These are phyloP conservation scores for Mucor saturninus DNA, from an alignment of 371 early-diverging fungal species.

Conservation along the genomic window DNA sequence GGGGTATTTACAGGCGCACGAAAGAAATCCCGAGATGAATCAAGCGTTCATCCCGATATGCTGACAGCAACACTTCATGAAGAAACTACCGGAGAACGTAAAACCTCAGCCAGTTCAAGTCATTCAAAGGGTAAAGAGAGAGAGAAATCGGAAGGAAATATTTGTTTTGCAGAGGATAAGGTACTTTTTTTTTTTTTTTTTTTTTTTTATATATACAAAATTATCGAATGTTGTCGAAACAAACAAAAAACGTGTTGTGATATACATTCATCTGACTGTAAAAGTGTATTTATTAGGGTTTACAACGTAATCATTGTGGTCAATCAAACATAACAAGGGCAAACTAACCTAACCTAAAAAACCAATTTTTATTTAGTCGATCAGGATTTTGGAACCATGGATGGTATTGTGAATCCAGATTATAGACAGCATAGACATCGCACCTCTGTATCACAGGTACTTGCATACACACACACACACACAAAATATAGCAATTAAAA, in stretches of 20 bases:
- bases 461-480: too few relatives aligned
- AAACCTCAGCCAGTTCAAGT: constrained; percentile 23
- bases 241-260: too few relatives aligned
- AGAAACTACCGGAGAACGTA: constrained; percentile 9
- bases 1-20: constrained; percentile 12
- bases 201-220: too few relatives aligned
- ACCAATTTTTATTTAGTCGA: constrained; percentile 30
- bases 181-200: constrained; percentile 2
- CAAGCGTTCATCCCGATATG: constrained; percentile 9
- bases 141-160: constrained; percentile 18
- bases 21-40: constrained; percentile 29
- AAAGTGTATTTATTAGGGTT: not conserved
- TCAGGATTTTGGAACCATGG: constrained; percentile 51
- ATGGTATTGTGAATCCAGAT: constrained; percentile 54
- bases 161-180: constrained; percentile 14
- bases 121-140: constrained; percentile 24
- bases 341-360: not conserved
- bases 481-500: too few relatives aligned
- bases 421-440: constrained; percentile 15
- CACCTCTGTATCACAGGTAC: constrained; percentile 17
- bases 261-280: too few relatives aligned
- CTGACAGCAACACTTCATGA: not conserved
- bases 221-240: too few relatives aligned
- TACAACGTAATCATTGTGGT: constrained; percentile 7
- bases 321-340: not conserved